phyloP scores from a whole-genome alignment of 1,284 basidiomycete genomes.

The Moniliella sp. region DNA sequence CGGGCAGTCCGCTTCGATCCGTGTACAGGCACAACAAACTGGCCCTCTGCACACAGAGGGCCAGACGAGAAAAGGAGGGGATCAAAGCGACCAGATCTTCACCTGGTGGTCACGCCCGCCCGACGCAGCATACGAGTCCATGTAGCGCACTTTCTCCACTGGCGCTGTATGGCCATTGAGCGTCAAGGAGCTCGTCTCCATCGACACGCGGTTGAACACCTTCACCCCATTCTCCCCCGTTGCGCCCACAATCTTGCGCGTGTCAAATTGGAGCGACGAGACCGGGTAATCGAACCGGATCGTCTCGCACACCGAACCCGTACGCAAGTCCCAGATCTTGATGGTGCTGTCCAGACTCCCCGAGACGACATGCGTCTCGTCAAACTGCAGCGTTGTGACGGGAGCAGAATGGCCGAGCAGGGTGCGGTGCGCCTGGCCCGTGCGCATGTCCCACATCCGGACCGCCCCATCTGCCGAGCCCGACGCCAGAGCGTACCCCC shows the following conservation, averaged over 20 bases:
- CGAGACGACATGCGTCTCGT: slow-evolving; percentile 74
- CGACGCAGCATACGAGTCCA: slow-evolving; percentile 80
- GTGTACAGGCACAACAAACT: no score
- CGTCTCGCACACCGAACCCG: slow-evolving; percentile 65
- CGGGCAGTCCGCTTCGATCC: no score
- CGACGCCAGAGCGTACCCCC: slow-evolving; percentile 90
- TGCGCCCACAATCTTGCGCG: slow-evolving; percentile 76
- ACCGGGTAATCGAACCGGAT: slow-evolving; percentile 76
- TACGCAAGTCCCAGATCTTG: slow-evolving; percentile 66
- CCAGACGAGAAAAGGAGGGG: no score
- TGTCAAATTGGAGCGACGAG: slow-evolving; percentile 76
- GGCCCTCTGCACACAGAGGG: no score
- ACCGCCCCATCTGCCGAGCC: slow-evolving; percentile 91
- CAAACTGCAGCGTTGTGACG: slow-evolving; percentile 84
- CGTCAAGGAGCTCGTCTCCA: slow-evolving; percentile 59
- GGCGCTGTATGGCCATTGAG: slow-evolving; percentile 81
- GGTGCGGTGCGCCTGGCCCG: slow-evolving; percentile 84
- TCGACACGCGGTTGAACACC: slow-evolving; percentile 85
- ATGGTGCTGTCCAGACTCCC: slow-evolving; percentile 76
- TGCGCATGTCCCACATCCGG: slow-evolving; percentile 99
- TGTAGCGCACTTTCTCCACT: slow-evolving; percentile 72
- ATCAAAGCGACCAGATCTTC: slow-evolving; percentile 87
- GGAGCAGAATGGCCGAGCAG: slow-evolving; percentile 79
- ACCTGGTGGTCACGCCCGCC: slow-evolving; percentile 69
- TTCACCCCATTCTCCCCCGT: slow-evolving; percentile 78